Evolutionary conservation across 163 green algal genomes (phyloP).

Genomic region (Coccomyxa subellipsoidea): DNA sequence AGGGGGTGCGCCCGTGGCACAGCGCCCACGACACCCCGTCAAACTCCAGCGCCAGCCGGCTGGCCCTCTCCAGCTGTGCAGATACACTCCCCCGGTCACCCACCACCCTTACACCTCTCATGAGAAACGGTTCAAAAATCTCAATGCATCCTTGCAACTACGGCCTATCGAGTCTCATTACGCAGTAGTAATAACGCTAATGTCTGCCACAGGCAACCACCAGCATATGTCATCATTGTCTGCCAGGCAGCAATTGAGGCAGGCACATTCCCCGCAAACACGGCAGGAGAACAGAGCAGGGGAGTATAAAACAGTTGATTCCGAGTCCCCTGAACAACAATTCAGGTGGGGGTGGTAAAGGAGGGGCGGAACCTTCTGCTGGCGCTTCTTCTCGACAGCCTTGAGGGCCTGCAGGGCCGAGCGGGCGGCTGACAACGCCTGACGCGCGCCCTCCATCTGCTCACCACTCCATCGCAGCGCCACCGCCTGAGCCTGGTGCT

Average conservation of each 20-base stretch:
- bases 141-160: neutral
- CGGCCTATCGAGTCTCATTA: too few relatives aligned
- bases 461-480: conserved; percentile 48
- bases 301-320: too few relatives aligned
- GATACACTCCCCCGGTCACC: conserved; percentile 3
- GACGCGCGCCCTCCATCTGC: conserved; percentile 27
- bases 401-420: conserved; percentile 27
- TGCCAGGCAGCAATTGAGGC: too few relatives aligned
- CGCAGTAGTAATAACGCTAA: too few relatives aligned
- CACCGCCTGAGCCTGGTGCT: conserved; percentile 9
- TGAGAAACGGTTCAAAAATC: neutral
- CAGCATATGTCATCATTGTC: too few relatives aligned
- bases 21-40: conserved; percentile 28
- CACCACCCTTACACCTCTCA: neutral
- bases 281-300: too few relatives aligned
- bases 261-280: too few relatives aligned
- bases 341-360: too few relatives aligned
- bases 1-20: conserved; percentile 31
- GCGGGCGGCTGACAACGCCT: conserved; percentile 19
- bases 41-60: conserved; percentile 31
- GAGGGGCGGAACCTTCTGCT: conserved; percentile 7
- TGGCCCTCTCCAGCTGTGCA: conserved; percentile 12
- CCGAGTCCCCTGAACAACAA: too few relatives aligned
- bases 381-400: conserved; percentile 30
- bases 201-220: too few relatives aligned